These are phyloP conservation scores for Xerocomellus intermedius DNA, from an alignment of 768 basidiomycete species.

Conservation along the genomic window DNA sequence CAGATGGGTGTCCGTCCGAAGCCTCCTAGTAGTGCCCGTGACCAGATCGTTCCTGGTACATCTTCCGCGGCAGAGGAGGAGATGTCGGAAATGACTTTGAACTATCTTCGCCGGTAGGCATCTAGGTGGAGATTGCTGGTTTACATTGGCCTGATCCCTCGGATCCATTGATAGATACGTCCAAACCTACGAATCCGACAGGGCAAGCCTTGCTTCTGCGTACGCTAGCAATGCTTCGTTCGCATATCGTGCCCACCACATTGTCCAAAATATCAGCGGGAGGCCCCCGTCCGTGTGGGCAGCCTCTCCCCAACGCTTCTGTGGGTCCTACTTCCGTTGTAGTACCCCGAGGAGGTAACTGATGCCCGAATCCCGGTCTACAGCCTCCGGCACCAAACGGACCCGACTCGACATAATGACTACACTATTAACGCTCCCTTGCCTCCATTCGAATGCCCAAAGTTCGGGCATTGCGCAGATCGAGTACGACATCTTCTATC, in stretches of 20 bases:
- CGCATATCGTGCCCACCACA: slow-evolving; percentile 25
- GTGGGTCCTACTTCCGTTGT: slow-evolving; percentile 14
- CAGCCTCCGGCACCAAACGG: slow-evolving; percentile 20
- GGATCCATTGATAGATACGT: slow-evolving; percentile 24
- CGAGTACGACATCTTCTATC: slow-evolving; percentile 32
- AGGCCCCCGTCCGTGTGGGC: background rate
- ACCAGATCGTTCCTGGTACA: background rate
- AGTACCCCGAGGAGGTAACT: background rate
- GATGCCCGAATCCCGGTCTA: background rate
- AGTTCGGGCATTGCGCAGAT: slow-evolving; percentile 10
- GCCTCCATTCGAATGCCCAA: slow-evolving; percentile 19
- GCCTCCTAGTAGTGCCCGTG: background rate
- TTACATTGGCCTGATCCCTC: slow-evolving; percentile 1
- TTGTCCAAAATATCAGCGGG: background rate
- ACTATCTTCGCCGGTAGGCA: slow-evolving; percentile 31
- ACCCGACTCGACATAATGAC: slow-evolving; percentile 29
- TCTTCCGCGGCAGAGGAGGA: slow-evolving; percentile 19
- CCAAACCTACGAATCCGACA: slow-evolving; percentile 33
- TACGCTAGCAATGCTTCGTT: slow-evolving; percentile 32
- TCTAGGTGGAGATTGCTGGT: background rate
- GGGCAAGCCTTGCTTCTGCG: slow-evolving; percentile 33
- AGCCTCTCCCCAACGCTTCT: slow-evolving; percentile 4
- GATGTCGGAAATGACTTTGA: slow-evolving; percentile 30
- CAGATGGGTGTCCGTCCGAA: background rate
- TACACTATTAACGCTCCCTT: slow-evolving; percentile 25